phyloP scores from a whole-genome alignment of 2,329 filamentous ascomycete species.

The Fonsecaea nubica region DNA sequence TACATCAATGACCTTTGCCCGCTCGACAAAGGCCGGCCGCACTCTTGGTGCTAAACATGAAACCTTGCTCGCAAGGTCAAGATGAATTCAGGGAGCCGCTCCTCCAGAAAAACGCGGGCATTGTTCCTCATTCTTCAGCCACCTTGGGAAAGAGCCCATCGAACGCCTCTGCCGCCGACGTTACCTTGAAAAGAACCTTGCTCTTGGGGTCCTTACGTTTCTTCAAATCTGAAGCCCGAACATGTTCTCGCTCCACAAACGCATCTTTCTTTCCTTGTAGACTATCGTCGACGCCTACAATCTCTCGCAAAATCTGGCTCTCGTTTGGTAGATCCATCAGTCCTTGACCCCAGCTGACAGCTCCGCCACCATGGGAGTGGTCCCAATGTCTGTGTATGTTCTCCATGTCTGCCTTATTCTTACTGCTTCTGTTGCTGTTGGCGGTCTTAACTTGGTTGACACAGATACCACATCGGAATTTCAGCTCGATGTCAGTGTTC shows the following conservation, averaged over 20 bases:
- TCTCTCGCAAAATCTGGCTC: conserved; percentile 31
- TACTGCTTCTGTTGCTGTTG: conserved; percentile 9
- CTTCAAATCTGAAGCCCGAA: conserved; percentile 19
- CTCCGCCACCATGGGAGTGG: conserved; percentile 25
- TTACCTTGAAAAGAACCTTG: conserved; percentile 30
- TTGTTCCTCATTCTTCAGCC: background rate
- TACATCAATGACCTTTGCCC: background rate
- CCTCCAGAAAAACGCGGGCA: background rate
- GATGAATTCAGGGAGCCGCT: background rate
- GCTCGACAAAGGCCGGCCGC: background rate
- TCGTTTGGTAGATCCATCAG: conserved; percentile 38
- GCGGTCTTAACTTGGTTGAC: conserved; percentile 20
- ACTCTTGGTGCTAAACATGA: background rate
- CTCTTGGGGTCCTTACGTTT: conserved; percentile 33
- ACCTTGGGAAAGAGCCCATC: conserved; percentile 30
- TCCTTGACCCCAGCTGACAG: conserved; percentile 22
- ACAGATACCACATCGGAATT: conserved; percentile 37
- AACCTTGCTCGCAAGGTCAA: background rate
- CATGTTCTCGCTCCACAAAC: conserved; percentile 7
- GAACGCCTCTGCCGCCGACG: conserved; percentile 24
- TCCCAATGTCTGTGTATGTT: conserved; percentile 36
- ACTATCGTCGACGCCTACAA: conserved; percentile 30
- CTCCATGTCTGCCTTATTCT: conserved; percentile 28
- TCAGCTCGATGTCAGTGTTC: conserved; percentile 32
- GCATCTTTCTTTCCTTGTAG: conserved; percentile 32